Evolutionary conservation across 1,139 yeast genomes (phyloP), one percentile per base, ranked within the genome.

Genomic region (Meyerozyma carpophila): DNA sequence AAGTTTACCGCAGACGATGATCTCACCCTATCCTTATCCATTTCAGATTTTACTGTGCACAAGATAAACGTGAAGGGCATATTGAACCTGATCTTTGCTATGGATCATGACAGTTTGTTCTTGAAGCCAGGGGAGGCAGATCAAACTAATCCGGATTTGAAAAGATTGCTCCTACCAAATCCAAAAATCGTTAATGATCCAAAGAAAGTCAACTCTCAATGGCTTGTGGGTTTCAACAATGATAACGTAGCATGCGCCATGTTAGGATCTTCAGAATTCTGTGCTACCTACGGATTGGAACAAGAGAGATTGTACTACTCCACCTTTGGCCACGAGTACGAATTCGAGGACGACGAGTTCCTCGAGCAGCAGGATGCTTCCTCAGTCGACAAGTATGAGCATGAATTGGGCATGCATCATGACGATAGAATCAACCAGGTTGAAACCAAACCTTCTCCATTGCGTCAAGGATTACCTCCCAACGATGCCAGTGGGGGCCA

Each of bases 11-110:
- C 53, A 9, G 59, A 55, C 3, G 75, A 70, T 52, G 52, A 58
- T 36, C 36, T 68, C 46, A 61, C 70, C 0, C 46, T 71, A 34
- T 48, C 69, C 21, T 53, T 63, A n/a, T 66, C 73, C 2, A 57
- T 66, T 18, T 56, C 68, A 5, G 77, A 70, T 47, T 56, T 57
- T 26, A 66, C 71, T 1, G 67, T 66, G 28, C 62, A 64, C 41
- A 50, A 58, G n/a, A 51, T 70, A 4, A 61, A 61, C 46, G 51
- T 70, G 8, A 62, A 62, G 44, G 73, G 73, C 0, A 44, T 68
- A 2, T 48, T 68, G 32, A 50, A 56, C 14, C 49, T 54, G 18
- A 37, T 66, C 8, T 41, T 62, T 16, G 27, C 34, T 13, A 36
- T 32, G 29, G 32, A 43, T 10, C 11, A 41, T 5, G 41, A 47